Evolutionary conservation across 139 green algal genomes (phyloP), one percentile per base, ranked within the genome.

Genomic region (Picochlorum sp.): DNA sequence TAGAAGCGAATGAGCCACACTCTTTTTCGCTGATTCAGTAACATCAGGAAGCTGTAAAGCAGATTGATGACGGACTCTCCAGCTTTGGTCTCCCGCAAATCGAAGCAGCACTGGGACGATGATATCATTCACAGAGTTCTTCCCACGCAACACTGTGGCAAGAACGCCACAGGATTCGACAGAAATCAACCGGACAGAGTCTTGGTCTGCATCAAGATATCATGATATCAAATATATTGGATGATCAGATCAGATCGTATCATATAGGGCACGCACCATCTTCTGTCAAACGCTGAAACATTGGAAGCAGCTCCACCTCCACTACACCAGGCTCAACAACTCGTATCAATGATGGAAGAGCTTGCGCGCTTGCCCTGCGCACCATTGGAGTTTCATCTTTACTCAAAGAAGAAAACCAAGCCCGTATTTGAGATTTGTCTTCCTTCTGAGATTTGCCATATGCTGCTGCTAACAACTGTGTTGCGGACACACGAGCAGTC

Each of bases 341-440:
- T 49, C 80, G 78, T 9, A 91, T 89, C 69, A 96, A 92, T 5
- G 72, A 80, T 9, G 87, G 90, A 21, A 99, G 74, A 65, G 92
- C 64, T 30, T 57, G 37, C 14, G 85, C 83, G 20, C 90, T 88
- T 24, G 92, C 89, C 1, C 92, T 73, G 24, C 92, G 76, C 8
- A 99, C 94, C 94, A 99, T 99, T 31, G 94, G 94, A 24, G 95
- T 99, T 61, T 99, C 94, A 64, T 99, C 94, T 15, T 85, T 81
- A 78, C 83, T 92, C 44, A 99, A 77, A 51, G 83, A 62, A 2
- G 70, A 56, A 62, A 90, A 99, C 28, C 89, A 47, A 8, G 72
- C 65, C 21, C 90, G 80, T 61, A 98, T 77, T 45, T 97, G 85
- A 1, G 76, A 44, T 11, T 75, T 72, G 28, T 57, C 30, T 62